Conservation (phyloP, 2,329 filamentous ascomycete species). For the Aspergillus calidoustus region DNA sequence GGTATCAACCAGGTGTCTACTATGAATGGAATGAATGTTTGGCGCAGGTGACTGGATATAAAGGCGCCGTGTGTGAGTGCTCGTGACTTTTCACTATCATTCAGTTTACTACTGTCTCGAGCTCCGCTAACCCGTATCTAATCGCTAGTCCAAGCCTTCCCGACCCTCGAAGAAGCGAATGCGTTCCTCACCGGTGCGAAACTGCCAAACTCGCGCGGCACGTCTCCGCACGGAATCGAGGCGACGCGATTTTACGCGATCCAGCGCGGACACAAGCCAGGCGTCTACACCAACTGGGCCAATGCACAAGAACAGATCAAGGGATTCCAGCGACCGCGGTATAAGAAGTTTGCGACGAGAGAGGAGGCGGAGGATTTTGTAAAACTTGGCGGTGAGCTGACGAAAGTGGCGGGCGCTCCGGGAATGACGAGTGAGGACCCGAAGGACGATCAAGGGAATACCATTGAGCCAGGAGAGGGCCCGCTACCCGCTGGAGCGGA, state of each 20-base stretch:
- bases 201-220: conserved; percentile 36
- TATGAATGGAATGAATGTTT: conserved; percentile 66
- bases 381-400: conserved; percentile 42
- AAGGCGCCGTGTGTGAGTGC: conserved; percentile 70
- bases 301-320: conserved; percentile 74
- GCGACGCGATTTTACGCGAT: conserved; percentile 64
- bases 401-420: conserved; percentile 39
- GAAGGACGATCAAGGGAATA: conserved; percentile 49
- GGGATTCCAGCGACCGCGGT: conserved; percentile 70
- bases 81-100: background rate
- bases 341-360: conserved; percentile 70
- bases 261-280: conserved; percentile 60
- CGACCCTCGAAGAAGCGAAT: conserved; percentile 73
- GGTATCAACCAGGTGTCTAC: conserved; percentile 66
- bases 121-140: background rate
- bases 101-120: background rate
- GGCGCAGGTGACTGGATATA: conserved; percentile 64
- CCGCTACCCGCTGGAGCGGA: conserved; percentile 60
- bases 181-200: conserved; percentile 72
- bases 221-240: conserved; percentile 40
- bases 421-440: conserved; percentile 47
- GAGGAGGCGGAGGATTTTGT: conserved; percentile 82
- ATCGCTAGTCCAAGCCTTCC: conserved; percentile 76
- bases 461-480: conserved; percentile 58
- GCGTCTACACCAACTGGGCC: conserved; percentile 70